Base-by-base conservation (phyloP, 2,329 filamentous ascomycete species). In the Aaosphaeria pasadenensis region DNA sequence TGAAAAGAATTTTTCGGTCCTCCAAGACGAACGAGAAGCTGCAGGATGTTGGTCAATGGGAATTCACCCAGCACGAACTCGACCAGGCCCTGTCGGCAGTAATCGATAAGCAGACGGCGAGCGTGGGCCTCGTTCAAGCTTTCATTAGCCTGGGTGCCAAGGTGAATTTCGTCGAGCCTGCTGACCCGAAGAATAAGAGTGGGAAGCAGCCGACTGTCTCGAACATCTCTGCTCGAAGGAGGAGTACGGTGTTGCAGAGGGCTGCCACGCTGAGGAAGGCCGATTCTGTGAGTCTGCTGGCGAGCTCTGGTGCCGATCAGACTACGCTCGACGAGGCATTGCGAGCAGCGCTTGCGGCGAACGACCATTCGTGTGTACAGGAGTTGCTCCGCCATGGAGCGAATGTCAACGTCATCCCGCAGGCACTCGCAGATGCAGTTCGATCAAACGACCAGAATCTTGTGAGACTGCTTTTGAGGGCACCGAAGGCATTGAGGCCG, bases 231-330 rank as follows among this genome's bases (percentile, higher is more conserved):
- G 52, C 58, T 42, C 60, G 62, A 40, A 59, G 64, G 47, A 57
- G 66, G 48, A 70, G 66, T 52, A 70, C 64, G 24, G 64, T 70
- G 2, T 45, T 70, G 30, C 66, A 70, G 46, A 60, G 64, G 45
- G 67, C 67, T 4, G 65, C 64, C 3, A 63, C 64, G 11, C 46
- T 62, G 6, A 55, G 63, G 32, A 56, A 59, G 45, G 56, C 61
- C 6, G 63, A 68, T 39, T 60, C 59, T 30, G 62, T 69, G 36
- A 61, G 56, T 39, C 40, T 68, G 13, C 53, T 70, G 3, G 67
- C 67, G 31, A 58, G 58, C 44, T 62, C 64, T 39, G 66, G 67
- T 9, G 66, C 66, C 9, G 66, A 69, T 42, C 66, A 68, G 43
- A 62, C 54, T 3, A 67, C 65, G 3, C 50, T 70, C 39, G 61